Conservation (phyloP, 1,284 basidiomycete genomes). For the Ceratobasidium sp. region DNA sequence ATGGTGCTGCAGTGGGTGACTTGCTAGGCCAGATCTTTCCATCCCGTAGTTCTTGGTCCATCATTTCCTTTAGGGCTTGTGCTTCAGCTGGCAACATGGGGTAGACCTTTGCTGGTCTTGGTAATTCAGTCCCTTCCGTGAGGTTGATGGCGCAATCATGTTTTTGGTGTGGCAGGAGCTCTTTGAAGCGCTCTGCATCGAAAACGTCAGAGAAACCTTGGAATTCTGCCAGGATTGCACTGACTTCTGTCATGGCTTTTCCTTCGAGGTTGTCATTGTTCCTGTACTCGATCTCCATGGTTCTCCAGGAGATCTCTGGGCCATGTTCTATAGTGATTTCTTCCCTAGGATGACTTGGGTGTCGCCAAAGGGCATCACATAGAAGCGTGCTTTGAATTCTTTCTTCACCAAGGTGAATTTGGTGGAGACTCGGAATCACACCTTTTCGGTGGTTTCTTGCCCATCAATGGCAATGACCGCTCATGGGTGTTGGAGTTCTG, state of each 20-base stretch:
- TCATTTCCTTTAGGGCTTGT: too few relatives aligned
- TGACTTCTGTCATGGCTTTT: not conserved
- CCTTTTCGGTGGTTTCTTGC: not conserved
- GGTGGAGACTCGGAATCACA: too few relatives aligned
- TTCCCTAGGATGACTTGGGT: conserved; percentile 41
- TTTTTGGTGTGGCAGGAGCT: conserved; percentile 38
- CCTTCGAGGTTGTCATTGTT: not conserved
- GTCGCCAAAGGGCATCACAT: conserved; percentile 1
- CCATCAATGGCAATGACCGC: not conserved
- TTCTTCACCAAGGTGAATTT: not conserved
- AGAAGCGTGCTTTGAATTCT: not conserved
- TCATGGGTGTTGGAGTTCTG: not conserved
- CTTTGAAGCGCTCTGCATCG: conserved; percentile 27
- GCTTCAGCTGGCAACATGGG: too few relatives aligned
- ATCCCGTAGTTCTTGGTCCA: too few relatives aligned
- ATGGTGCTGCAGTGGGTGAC: conserved; percentile 39
- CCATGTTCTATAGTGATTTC: conserved; percentile 41
- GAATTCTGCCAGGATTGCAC: conserved; percentile 36
- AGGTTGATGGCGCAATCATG: too few relatives aligned
- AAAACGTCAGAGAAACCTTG: conserved; percentile 42
- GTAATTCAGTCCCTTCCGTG: too few relatives aligned
- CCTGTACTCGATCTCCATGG: not conserved
- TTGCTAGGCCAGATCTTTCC: too few relatives aligned
- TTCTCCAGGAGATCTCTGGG: too few relatives aligned
- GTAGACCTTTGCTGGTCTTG: too few relatives aligned